Evolutionary conservation across 768 basidiomycete genomes (phyloP).

Genomic region (Heimioporus sp.): DNA sequence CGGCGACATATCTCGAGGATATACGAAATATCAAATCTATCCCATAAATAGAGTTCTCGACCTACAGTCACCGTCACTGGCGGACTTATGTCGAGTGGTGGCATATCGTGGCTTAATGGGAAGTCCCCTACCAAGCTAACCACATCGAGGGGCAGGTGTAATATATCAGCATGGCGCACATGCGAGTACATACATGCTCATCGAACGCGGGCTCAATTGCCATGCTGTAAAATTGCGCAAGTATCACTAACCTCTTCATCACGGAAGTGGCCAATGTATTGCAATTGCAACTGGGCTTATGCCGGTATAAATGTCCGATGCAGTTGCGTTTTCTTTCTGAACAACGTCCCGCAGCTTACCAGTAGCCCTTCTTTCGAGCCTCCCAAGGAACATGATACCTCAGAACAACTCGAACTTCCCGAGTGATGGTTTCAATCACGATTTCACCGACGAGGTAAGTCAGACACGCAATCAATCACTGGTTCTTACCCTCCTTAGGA

Average conservation of each 20-base stretch:
- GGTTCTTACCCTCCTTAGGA: constrained; percentile 20
- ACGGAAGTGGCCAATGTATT: neutral
- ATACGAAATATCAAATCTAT: too few species aligned
- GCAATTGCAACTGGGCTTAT: neutral
- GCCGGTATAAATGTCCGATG: constrained; percentile 18
- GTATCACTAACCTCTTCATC: neutral
- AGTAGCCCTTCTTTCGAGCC: neutral
- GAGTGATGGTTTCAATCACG: constrained; percentile 27
- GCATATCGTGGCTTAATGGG: neutral
- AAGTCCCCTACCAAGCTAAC: neutral
- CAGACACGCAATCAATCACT: neutral
- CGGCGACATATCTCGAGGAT: too few species aligned
- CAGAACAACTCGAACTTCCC: constrained; percentile 12
- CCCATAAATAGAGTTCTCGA: too few species aligned
- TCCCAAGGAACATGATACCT: constrained; percentile 18
- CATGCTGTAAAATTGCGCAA: constrained; percentile 22
- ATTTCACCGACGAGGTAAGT: constrained; percentile 30
- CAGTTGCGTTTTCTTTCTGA: neutral
- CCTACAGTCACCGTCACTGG: neutral
- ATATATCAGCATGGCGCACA: constrained; percentile 13
- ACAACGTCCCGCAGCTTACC: neutral
- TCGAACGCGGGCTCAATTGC: constrained; percentile 11
- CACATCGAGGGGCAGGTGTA: constrained; percentile 2
- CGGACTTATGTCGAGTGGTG: neutral
- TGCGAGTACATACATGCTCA: neutral